A percentile compares a stretch with the other conserved stretches of the same genome.
These are phyloP conservation scores for Arthrobotrys pseudoclavata DNA, from an alignment of 2,329 filamentous ascomycete species.

Conservation along the genomic window DNA sequence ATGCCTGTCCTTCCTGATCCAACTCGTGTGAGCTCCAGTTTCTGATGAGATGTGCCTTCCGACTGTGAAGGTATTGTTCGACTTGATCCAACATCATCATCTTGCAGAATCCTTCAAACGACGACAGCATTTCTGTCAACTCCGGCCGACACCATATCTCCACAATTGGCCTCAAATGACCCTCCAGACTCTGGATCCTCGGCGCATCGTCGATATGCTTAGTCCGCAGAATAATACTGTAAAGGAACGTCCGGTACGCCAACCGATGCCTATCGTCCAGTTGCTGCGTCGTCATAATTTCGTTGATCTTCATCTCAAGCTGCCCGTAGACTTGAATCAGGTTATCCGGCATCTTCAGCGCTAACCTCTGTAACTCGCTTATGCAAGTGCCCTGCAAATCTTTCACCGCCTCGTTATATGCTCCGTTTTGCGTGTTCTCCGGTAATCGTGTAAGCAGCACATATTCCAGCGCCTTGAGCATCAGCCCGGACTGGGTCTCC, in stretches of 20 bases:
- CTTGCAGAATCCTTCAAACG: conserved; percentile 82
- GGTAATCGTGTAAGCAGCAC: conserved; percentile 81
- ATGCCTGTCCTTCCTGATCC: conserved; percentile 81
- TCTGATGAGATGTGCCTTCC: conserved; percentile 79
- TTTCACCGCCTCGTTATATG: conserved; percentile 89
- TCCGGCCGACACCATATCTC: conserved; percentile 81
- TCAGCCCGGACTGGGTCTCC: conserved; percentile 82
- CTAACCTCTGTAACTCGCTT: conserved; percentile 87
- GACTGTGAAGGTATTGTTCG: conserved; percentile 80
- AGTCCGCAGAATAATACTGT: conserved; percentile 92
- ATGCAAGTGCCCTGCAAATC: conserved; percentile 88
- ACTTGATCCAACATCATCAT: conserved; percentile 84
- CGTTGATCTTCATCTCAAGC: conserved; percentile 84
- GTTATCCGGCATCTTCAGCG: conserved; percentile 90
- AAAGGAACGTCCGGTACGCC: conserved; percentile 89
- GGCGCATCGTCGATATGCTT: conserved; percentile 78
- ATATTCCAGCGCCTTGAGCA: conserved; percentile 89
- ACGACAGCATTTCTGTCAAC: conserved; percentile 77
- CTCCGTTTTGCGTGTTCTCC: conserved; percentile 77
- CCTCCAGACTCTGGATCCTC: conserved; percentile 78
- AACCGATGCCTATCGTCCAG: conserved; percentile 86
- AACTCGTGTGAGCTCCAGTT: conserved; percentile 87
- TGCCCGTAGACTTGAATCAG: conserved; percentile 89
- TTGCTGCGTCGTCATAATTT: conserved; percentile 79
- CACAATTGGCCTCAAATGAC: conserved; percentile 86